phyloP scores from a whole-genome alignment of 2,329 filamentous ascomycete species.

The Penicillium sp. region DNA sequence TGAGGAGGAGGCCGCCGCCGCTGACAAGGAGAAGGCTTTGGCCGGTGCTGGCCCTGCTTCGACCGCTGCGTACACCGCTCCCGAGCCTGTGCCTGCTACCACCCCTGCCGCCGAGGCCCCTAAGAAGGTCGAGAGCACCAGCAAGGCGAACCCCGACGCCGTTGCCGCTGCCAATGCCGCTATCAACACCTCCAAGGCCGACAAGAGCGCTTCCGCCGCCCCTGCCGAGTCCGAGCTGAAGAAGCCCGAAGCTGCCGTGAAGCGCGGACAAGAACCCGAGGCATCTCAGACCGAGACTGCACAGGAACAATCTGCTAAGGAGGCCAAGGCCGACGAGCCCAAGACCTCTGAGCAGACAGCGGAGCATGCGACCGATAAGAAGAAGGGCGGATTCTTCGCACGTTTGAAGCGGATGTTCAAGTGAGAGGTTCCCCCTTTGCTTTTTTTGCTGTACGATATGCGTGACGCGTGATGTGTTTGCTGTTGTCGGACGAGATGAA shows the following conservation, averaged over 20 bases:
- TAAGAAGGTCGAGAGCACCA: constrained; percentile 13
- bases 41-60: constrained; percentile 23
- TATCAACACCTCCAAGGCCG: constrained; percentile 20
- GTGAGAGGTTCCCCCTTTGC: not conserved
- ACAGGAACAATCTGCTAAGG: constrained; percentile 3
- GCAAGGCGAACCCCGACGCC: constrained; percentile 18
- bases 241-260: constrained; percentile 24
- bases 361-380: constrained; percentile 41
- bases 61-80: constrained; percentile 19
- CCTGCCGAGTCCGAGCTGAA: constrained; percentile 15
- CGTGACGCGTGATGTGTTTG: not conserved
- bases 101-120: constrained; percentile 1
- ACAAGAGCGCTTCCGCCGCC: constrained; percentile 16
- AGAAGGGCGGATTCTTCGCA: constrained; percentile 29
- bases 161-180: constrained; percentile 23
- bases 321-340: constrained; percentile 14
- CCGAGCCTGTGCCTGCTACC: constrained; percentile 18
- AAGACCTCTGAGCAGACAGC: not conserved
- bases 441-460: constrained; percentile 17
- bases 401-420: constrained; percentile 23
- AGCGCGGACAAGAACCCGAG: constrained; percentile 25
- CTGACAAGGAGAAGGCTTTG: constrained; percentile 19
- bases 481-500: not conserved
- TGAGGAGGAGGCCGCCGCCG: constrained; percentile 27
- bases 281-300: constrained; percentile 6